Conservation (phyloP, 371 early-diverging fungal species). For the Synchytrium microbalum region DNA sequence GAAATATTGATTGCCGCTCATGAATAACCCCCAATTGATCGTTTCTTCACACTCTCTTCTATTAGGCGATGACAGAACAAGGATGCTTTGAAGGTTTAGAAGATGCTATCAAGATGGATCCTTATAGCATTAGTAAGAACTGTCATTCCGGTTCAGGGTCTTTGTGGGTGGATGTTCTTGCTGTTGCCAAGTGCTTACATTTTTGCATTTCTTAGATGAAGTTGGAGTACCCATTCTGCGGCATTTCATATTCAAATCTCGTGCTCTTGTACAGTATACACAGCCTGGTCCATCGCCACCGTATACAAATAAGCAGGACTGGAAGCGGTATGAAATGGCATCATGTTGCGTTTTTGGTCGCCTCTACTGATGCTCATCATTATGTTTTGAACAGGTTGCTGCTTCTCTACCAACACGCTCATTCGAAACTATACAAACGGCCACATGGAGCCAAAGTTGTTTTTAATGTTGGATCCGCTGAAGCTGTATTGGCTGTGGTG, state of each 20-base stretch:
- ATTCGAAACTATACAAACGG: background rate
- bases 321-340: slow-evolving; percentile 15
- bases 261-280: slow-evolving; percentile 58
- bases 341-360: background rate
- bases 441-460: slow-evolving; percentile 1
- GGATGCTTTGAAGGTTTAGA: slow-evolving; percentile 20
- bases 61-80: slow-evolving; percentile 14
- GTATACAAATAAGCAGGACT: slow-evolving; percentile 26
- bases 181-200: too few species aligned
- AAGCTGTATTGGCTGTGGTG: slow-evolving; percentile 1
- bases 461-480: background rate
- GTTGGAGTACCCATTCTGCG: slow-evolving; percentile 58
- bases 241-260: slow-evolving; percentile 70
- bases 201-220: slow-evolving; percentile 36
- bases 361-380: background rate
- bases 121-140: slow-evolving; percentile 14
- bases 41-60: background rate
- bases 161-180: too few species aligned
- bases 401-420: background rate
- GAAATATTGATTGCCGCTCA: too few species aligned
- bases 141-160: background rate
- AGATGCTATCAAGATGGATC: slow-evolving; percentile 17
- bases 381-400: background rate
- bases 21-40: too few species aligned
- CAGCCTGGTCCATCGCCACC: slow-evolving; percentile 26